Conservation (phyloP, 1,139 yeast genomes). For the Geotrichum histeridarum region DNA sequence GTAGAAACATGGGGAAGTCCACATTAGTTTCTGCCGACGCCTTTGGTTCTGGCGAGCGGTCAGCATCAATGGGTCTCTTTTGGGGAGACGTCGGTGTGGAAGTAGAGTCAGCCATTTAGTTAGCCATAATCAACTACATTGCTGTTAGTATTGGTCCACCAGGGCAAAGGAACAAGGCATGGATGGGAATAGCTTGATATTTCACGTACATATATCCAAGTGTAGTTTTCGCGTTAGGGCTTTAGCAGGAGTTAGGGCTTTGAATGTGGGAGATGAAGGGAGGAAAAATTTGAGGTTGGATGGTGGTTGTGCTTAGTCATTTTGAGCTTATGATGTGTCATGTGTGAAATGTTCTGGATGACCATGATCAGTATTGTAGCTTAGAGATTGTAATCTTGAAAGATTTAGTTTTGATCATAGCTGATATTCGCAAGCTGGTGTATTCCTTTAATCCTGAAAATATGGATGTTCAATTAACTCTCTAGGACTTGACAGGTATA, state of each 20-base stretch:
- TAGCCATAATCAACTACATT: not conserved
- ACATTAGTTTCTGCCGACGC: not conserved
- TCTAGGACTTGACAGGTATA: too few species aligned
- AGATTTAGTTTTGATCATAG: too few species aligned
- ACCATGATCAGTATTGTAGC: too few species aligned
- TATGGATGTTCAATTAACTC: too few species aligned
- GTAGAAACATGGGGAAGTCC: constrained; percentile 1
- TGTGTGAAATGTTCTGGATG: too few species aligned
- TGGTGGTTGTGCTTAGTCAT: too few species aligned
- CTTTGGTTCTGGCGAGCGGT: not conserved
- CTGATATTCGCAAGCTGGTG: too few species aligned
- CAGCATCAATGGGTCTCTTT: not conserved
- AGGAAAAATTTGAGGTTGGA: not conserved
- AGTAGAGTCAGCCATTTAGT: not conserved
- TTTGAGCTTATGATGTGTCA: too few species aligned
- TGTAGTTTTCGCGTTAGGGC: constrained; percentile 4
- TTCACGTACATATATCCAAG: not conserved
- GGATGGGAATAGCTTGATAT: not conserved
- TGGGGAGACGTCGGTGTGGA: constrained; percentile 3
- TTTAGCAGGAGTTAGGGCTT: constrained; percentile 7
- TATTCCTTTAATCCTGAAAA: too few species aligned
- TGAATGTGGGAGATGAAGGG: not conserved
- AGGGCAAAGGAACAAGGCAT: not conserved
- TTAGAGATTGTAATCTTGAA: too few species aligned
- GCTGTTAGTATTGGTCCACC: not conserved